phyloP scores from a whole-genome alignment of 1,139 yeast genomes.

The Scheffersomyces quercinus region DNA sequence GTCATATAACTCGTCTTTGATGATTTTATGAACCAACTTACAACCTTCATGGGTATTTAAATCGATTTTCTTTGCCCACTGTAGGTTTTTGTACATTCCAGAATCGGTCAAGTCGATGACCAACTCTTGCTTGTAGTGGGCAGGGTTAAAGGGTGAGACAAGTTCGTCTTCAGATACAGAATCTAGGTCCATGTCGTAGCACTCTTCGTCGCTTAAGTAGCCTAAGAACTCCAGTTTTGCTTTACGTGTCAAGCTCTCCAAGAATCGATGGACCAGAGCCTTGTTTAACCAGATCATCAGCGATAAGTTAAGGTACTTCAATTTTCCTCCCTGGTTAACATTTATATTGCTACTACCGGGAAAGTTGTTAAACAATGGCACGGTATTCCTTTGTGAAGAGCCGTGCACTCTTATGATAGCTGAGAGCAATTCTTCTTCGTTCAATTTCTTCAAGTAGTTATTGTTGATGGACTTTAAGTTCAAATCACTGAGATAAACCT shows the following conservation, averaged over 20 bases:
- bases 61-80: slow-evolving; percentile 53
- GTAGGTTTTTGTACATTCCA: slow-evolving; percentile 57
- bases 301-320: slow-evolving; percentile 39
- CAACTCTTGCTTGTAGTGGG: slow-evolving; percentile 22
- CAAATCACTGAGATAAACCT: slow-evolving; percentile 43
- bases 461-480: slow-evolving; percentile 41
- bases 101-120: slow-evolving; percentile 51
- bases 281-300: slow-evolving; percentile 58
- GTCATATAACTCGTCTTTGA: slow-evolving; percentile 32
- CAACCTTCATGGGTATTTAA: slow-evolving; percentile 31
- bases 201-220: slow-evolving; percentile 9
- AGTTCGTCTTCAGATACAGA: slow-evolving; percentile 6
- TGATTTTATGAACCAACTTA: slow-evolving; percentile 30
- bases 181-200: slow-evolving; percentile 5
- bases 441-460: slow-evolving; percentile 29
- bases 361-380: background rate
- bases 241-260: slow-evolving; percentile 13
- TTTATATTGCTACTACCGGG: background rate
- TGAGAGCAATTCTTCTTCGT: slow-evolving; percentile 40
- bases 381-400: slow-evolving; percentile 1
- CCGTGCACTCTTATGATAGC: slow-evolving; percentile 25
- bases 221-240: slow-evolving; percentile 9
- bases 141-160: background rate
- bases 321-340: slow-evolving; percentile 8
- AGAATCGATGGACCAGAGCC: slow-evolving; percentile 33